These are phyloP conservation scores for Spathaspora boniae DNA, from an alignment of 805 yeast genomes.

Conservation along the genomic window DNA sequence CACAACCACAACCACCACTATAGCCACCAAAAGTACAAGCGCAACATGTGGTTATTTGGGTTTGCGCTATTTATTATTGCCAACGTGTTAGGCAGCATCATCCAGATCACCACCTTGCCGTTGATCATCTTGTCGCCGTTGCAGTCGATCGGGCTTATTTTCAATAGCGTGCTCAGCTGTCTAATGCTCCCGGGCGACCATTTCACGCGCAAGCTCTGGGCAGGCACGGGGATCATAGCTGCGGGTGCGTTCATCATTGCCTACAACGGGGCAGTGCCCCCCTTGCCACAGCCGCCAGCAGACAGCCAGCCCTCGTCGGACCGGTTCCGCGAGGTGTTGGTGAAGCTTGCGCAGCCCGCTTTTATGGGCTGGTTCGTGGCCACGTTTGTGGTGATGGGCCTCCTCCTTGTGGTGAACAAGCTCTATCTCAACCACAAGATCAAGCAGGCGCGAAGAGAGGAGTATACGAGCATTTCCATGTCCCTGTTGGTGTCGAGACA, in stretches of 20 bases:
- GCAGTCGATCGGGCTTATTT: slow-evolving; percentile 85
- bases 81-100: slow-evolving; percentile 74
- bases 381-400: slow-evolving; percentile 28
- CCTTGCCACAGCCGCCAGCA: slow-evolving; percentile 9
- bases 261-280: slow-evolving; percentile 53
- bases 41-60: slow-evolving; percentile 74
- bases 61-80: slow-evolving; percentile 66
- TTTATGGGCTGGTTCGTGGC: slow-evolving; percentile 58
- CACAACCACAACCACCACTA: slow-evolving; percentile 9
- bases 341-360: slow-evolving; percentile 30
- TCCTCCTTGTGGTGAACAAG: slow-evolving; percentile 23
- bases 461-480: background rate
- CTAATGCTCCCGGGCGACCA: slow-evolving; percentile 62
- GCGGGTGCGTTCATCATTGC: slow-evolving; percentile 79
- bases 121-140: slow-evolving; percentile 75
- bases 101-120: slow-evolving; percentile 83
- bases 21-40: slow-evolving; percentile 30
- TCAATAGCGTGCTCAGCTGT: slow-evolving; percentile 71
- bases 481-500: slow-evolving; percentile 5
- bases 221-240: slow-evolving; percentile 67
- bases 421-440: slow-evolving; percentile 14
- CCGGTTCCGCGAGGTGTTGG: slow-evolving; percentile 39
- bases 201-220: slow-evolving; percentile 53
- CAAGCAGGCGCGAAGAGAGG: slow-evolving; percentile 1
- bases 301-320: slow-evolving; percentile 21